A percentile compares a stretch with the other conserved stretches of the same genome.
Conservation (phyloP, 306 rosid species). For the Carpinus viminea region DNA sequence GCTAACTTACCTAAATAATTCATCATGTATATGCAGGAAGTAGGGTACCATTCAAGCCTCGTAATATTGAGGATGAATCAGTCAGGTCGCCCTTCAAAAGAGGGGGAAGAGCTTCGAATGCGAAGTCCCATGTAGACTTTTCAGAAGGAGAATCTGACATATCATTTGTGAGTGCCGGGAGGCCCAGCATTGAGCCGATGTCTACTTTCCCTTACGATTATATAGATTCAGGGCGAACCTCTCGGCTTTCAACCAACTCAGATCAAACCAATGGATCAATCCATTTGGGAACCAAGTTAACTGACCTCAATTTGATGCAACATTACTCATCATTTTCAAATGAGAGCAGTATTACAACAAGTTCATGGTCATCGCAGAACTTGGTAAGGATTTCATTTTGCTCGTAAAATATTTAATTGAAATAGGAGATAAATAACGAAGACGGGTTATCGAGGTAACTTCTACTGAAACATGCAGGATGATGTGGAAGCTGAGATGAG, state of each 20-base stretch:
- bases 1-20: not conserved
- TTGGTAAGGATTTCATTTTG: conserved; percentile 36
- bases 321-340: conserved; percentile 51
- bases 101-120: conserved; percentile 43
- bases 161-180: conserved; percentile 81
- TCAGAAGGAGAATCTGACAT: conserved; percentile 72
- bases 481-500: conserved; percentile 85
- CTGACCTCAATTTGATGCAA: conserved; percentile 39
- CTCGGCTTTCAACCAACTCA: conserved; percentile 69
- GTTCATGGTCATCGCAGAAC: conserved; percentile 63
- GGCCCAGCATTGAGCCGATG: conserved; percentile 66
- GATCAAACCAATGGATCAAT: conserved; percentile 61
- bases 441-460: too few species aligned
- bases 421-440: too few species aligned
- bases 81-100: conserved; percentile 33
- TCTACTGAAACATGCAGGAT: conserved; percentile 47
- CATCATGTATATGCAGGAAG: conserved; percentile 31
- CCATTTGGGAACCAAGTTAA: conserved; percentile 36
- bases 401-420: too few species aligned
- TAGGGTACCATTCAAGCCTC: conserved; percentile 61
- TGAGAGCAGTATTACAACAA: conserved; percentile 52
- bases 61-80: conserved; percentile 48
- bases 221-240: conserved; percentile 44
- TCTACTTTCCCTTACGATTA: conserved; percentile 59
- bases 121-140: conserved; percentile 45